Evolutionary conservation across 169 alveolate species (phyloP).

Genomic region (Theileria parva): DNA sequence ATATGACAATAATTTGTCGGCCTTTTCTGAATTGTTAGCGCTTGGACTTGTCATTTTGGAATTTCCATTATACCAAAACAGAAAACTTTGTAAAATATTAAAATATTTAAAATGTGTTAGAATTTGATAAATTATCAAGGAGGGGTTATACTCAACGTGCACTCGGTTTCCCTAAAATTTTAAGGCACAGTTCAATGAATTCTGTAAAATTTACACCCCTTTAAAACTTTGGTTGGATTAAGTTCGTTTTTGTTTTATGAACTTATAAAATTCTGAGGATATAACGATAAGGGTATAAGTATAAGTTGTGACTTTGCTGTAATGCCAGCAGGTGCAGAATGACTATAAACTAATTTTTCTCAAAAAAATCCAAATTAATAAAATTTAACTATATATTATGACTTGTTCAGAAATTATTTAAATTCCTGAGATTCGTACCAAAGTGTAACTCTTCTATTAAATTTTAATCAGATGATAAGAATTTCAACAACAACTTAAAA

Average conservation of each 20-base stretch:
- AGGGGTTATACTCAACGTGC: slow-evolving; percentile 32
- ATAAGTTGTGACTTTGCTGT: slow-evolving; percentile 10
- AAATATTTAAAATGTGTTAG: background rate
- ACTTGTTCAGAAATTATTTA: slow-evolving; percentile 1
- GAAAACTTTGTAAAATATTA: background rate
- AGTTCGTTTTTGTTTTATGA: background rate
- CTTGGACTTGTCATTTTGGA: slow-evolving; percentile 10
- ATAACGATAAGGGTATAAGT: background rate
- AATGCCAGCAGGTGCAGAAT: slow-evolving; percentile 21
- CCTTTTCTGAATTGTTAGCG: slow-evolving; percentile 40
- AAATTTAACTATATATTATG: background rate
- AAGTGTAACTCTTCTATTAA: background rate
- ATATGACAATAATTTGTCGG: slow-evolving; percentile 60
- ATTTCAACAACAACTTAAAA: background rate
- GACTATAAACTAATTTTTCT: background rate
- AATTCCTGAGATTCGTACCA: background rate
- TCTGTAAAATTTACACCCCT: background rate
- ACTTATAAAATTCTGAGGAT: slow-evolving; percentile 9
- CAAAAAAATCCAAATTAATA: background rate
- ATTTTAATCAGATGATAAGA: background rate
- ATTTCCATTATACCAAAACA: slow-evolving; percentile 10
- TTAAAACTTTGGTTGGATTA: background rate
- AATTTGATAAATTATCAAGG: background rate
- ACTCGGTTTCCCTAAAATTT: slow-evolving; percentile 15
- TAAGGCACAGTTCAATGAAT: background rate